A percentile compares a stretch with the other conserved stretches of the same genome.
Evolutionary conservation across 495 filamentous ascomycete species (phyloP).

Genomic region (Zalerion maritima): DNA sequence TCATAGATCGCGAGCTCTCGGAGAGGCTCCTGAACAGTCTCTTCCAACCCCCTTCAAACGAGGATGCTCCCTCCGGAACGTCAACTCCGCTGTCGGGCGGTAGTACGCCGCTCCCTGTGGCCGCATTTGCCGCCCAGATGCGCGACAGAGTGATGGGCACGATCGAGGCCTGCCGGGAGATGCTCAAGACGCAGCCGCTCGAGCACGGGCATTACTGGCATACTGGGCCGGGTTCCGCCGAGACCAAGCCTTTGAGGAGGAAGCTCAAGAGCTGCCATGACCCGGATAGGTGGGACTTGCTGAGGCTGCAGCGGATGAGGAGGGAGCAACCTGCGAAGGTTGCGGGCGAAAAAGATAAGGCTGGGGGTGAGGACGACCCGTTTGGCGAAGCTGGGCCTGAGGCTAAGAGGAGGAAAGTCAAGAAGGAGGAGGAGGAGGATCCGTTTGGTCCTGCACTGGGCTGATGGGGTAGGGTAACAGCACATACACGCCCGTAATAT

Average conservation of each 20-base stretch:
- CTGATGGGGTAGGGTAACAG: too few relatives aligned
- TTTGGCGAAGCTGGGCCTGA: constrained; percentile 24
- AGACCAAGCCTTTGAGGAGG: constrained; percentile 42
- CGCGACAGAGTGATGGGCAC: constrained; percentile 31
- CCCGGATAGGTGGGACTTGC: constrained; percentile 48
- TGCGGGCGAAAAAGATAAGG: constrained; percentile 25
- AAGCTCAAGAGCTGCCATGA: constrained; percentile 72
- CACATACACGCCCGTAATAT: too few relatives aligned
- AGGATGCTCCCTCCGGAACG: constrained; percentile 8
- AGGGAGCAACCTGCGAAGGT: constrained; percentile 28
- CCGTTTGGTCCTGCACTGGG: constrained; percentile 37
- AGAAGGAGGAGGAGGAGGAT: constrained; percentile 41
- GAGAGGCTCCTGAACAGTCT: constrained; percentile 62
- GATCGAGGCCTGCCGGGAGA: constrained; percentile 33
- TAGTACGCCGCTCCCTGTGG: constrained; percentile 4
- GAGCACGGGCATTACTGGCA: constrained; percentile 17
- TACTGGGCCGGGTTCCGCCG: constrained; percentile 29
- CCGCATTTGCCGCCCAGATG: constrained; percentile 15
- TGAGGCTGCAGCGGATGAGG: constrained; percentile 37
- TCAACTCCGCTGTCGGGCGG: not conserved
- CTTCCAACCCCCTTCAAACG: constrained; percentile 24
- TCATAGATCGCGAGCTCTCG: constrained; percentile 59
- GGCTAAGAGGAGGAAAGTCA: constrained; percentile 46
- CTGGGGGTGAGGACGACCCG: constrained; percentile 23
- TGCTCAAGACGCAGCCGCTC: constrained; percentile 34